Evolutionary conservation across 2,329 filamentous ascomycete genomes (phyloP), one percentile per base, ranked within the genome.

Genomic region (Hymenoscyphus scutula): DNA sequence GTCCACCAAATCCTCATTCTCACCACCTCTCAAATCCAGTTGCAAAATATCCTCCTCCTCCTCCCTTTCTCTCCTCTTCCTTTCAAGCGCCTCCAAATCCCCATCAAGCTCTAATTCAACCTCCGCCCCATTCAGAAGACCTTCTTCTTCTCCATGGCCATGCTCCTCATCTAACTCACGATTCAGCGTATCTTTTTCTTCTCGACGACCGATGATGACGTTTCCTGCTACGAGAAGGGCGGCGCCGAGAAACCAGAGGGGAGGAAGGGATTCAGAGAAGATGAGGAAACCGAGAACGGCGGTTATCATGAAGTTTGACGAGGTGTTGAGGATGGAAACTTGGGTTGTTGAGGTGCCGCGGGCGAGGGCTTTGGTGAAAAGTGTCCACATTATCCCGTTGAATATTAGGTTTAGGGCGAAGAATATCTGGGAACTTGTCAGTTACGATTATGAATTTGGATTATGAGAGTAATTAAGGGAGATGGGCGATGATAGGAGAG

Each of bases 291-390:
- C 89, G 23, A 93, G 79, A 6, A 93, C 67, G 7, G 90, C 90
- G 0, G 90, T 93, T 64, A 92, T 76, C 76, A 94, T 82, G 75
- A 94, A 94, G 77, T 94, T 94, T 62, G 89, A 82, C 15, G 89
- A 91, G 2, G 90, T 93, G 75, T 94, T 94, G 75, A 94, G 86
- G 73, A 94, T 89, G 68, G 86, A 89, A 56, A 93, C 90, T 72
- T 91, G 89, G 0, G 90, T 91, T 8, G 90, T 92, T 1, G 89
- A 92, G 62, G 84, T 83, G 15, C 89, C 89, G 19, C 84, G 82
- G 0, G 89, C 86, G n/a, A 94, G 83, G 59, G 90, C 90, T 57
- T 85, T 84, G 6, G 90, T 94, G 78, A 93, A 94, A 56, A 94
- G 82, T 0, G 88, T 86, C 90, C 90, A 94, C 90, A 94, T 94